Evolutionary conservation across 2,329 filamentous ascomycete species (phyloP), one percentile per base, ranked within the genome.

Genomic region (Capronia coronata): DNA sequence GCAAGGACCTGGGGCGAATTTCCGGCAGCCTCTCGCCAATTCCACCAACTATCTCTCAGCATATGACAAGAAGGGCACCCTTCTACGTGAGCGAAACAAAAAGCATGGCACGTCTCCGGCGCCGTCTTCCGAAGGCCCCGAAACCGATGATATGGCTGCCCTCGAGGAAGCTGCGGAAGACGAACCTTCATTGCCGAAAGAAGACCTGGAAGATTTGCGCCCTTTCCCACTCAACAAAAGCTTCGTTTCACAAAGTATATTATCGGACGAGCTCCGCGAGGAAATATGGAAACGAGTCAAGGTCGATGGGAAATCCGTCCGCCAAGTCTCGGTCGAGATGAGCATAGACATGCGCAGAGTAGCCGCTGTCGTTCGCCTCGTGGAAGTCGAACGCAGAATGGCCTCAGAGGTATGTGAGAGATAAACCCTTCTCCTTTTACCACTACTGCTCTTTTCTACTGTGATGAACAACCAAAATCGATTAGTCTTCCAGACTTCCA

Each of bases 401-500:
- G 66, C 77, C 55, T 67, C 74, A 61, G 75, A 90, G 75, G 90
- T 95, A 77, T 76, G 87, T 73, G 25, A 34, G 51, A 40, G 41
- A 29, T 16, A 16, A 21, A 35, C 42, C 16, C 21, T 18, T 29
- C 32, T 47, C 27, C 8, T 13, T 23, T 29, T n/a, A 30, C 8
- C 40, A 35, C 25, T 23, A 48, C 46, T 35, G 32, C 29, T 9
- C 16, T 34, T 46, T 34, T 48, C n/a, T 40, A 34, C 34, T 41
- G 74, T 84, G 82, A 86, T 86, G 83, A 87, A 78, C 75, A 71
- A 80, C 77, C 68, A 73, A 35, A 80, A 83, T 80, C 91, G 91
- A 96, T 97, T 95, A 96, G 91, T 97, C 91, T 95, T 94, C 77
- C 96, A 95, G 90, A 97, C 90, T 82, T 69, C 74, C 67, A 82